phyloP scores from a whole-genome alignment of 768 basidiomycete genomes.

The Boletus insuetus region DNA sequence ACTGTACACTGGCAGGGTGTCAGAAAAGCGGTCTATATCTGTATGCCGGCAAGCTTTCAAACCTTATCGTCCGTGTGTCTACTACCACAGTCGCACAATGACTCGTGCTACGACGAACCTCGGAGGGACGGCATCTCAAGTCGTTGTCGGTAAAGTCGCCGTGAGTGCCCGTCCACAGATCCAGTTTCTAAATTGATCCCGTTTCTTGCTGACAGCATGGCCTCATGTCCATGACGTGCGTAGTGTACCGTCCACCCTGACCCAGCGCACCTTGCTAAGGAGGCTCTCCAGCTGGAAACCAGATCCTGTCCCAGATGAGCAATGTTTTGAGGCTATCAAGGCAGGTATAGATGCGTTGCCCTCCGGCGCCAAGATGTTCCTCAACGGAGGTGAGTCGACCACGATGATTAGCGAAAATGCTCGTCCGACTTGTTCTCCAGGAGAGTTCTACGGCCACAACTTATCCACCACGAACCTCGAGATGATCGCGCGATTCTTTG shows the following conservation, averaged over 20 bases:
- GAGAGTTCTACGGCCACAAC: conserved; percentile 56
- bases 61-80: background rate
- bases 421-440: conserved; percentile 22
- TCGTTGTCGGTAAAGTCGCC: conserved; percentile 39
- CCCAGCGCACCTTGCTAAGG: background rate
- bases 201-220: conserved; percentile 37
- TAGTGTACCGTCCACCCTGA: background rate
- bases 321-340: conserved; percentile 61
- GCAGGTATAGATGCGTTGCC: conserved; percentile 44
- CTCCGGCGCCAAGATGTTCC: conserved; percentile 43
- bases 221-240: conserved; percentile 57
- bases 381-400: conserved; percentile 44
- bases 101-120: conserved; percentile 31
- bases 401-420: background rate
- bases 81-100: conserved; percentile 19
- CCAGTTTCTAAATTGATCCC: background rate
- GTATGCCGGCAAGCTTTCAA: background rate
- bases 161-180: conserved; percentile 22
- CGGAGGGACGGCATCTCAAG: conserved; percentile 37
- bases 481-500: conserved; percentile 49
- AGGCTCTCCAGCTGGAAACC: conserved; percentile 38
- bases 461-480: conserved; percentile 43
- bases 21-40: too few species aligned
- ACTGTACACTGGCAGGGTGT: too few species aligned
- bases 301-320: conserved; percentile 49